Evolutionary conservation across 352 stramenopile species (phyloP).

Genomic region (Phytophthora capsici): DNA sequence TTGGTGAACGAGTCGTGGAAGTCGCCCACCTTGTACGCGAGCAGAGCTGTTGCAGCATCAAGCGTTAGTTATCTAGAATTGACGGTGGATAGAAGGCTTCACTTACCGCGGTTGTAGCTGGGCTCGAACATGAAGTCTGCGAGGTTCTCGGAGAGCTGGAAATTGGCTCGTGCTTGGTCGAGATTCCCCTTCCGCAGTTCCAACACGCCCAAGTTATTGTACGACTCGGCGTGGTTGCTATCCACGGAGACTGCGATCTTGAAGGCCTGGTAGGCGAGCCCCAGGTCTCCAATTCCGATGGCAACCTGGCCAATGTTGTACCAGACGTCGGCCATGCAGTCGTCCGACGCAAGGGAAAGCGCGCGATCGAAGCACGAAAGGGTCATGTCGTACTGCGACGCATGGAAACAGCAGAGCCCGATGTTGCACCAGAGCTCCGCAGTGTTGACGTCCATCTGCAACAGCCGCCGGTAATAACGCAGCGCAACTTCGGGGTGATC

Average conservation of each 20-base stretch:
- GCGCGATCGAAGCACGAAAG: constrained; percentile 94
- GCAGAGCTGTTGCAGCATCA: constrained; percentile 59
- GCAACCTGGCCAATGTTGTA: constrained; percentile 95
- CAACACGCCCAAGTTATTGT: constrained; percentile 92
- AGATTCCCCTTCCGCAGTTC: constrained; percentile 91
- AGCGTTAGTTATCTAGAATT: constrained; percentile 7
- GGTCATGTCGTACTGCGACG: constrained; percentile 94
- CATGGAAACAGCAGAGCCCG: constrained; percentile 94
- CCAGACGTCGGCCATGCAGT: constrained; percentile 93
- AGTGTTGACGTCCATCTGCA: constrained; percentile 93
- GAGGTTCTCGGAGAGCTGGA: constrained; percentile 79
- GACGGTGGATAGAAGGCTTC: not conserved
- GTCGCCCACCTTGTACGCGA: constrained; percentile 91
- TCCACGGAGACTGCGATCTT: constrained; percentile 94
- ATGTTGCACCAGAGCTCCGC: constrained; percentile 96
- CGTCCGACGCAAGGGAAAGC: constrained; percentile 87
- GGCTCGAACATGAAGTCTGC: constrained; percentile 92
- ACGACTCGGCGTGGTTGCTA: constrained; percentile 91
- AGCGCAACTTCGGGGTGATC: constrained; percentile 92
- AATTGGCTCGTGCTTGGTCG: constrained; percentile 86
- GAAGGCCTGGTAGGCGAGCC: constrained; percentile 93
- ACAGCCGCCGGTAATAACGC: constrained; percentile 92
- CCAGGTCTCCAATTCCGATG: constrained; percentile 93
- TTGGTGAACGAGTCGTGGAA: constrained; percentile 92
- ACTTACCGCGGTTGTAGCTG: constrained; percentile 88